These are phyloP conservation scores for Sechiopsis laciniata DNA, from an alignment of 306 rosid genomes.

Conservation along the genomic window DNA sequence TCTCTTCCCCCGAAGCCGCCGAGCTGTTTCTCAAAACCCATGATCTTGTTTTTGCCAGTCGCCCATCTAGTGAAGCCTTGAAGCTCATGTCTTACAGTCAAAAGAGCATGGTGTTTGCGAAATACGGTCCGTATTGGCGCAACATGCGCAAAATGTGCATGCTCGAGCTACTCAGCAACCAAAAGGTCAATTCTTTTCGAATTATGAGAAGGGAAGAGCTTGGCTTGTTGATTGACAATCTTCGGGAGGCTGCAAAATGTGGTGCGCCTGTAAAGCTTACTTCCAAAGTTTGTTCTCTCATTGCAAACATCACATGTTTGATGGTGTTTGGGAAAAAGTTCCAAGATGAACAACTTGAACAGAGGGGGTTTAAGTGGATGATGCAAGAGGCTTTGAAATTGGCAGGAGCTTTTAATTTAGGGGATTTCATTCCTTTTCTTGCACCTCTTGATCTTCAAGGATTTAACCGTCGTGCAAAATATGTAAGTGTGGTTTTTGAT, in stretches of 20 bases:
- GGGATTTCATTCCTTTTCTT: slow-evolving; percentile 35
- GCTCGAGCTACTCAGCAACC: slow-evolving; percentile 29
- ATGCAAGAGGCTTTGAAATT: slow-evolving; percentile 36
- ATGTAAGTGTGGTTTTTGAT: slow-evolving; percentile 42
- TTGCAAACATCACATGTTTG: slow-evolving; percentile 28
- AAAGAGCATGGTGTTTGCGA: slow-evolving; percentile 14
- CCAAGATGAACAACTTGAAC: neutral
- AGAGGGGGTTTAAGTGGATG: slow-evolving; percentile 44
- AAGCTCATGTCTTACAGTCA: slow-evolving; percentile 41
- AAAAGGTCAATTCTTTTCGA: slow-evolving; percentile 18
- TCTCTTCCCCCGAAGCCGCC: slow-evolving; percentile 60
- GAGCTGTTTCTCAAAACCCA: slow-evolving; percentile 27
- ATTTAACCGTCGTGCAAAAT: too few relatives aligned
- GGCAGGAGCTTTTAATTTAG: slow-evolving; percentile 17
- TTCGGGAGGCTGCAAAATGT: slow-evolving; percentile 22
- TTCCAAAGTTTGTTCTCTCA: slow-evolving; percentile 28
- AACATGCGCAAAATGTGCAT: slow-evolving; percentile 6
- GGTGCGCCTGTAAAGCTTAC: neutral
- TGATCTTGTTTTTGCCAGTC: slow-evolving; percentile 17
- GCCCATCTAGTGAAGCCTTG: slow-evolving; percentile 38
- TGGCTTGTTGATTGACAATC: neutral
- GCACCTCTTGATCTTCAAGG: slow-evolving; percentile 53
- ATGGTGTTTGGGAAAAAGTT: slow-evolving; percentile 16
- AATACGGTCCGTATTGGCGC: slow-evolving; percentile 59
- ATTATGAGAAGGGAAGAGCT: slow-evolving; percentile 48